Conservation (phyloP, 176 grass and related monocot genomes). For the Pontederia paniculata region DNA sequence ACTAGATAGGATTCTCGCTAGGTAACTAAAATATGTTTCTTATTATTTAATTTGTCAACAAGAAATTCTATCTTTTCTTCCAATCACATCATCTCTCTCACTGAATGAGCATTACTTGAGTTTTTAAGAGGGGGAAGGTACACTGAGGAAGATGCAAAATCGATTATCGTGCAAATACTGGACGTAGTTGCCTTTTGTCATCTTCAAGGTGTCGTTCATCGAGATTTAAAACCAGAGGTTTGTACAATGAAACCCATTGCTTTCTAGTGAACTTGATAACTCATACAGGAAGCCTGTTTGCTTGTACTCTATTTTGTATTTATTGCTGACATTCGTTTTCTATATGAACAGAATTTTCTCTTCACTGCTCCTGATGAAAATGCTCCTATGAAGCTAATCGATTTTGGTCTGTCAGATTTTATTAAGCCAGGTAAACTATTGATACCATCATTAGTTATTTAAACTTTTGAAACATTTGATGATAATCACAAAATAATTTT, state of each 20-base stretch:
- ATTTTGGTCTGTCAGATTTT: slow-evolving; percentile 98
- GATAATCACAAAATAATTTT: too few relatives aligned
- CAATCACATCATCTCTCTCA: slow-evolving; percentile 14
- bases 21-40: slow-evolving; percentile 32
- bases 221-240: slow-evolving; percentile 98
- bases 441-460: neutral
- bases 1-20: slow-evolving; percentile 95
- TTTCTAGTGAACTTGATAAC: neutral
- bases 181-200: slow-evolving; percentile 89
- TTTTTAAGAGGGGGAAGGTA: slow-evolving; percentile 80
- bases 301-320: slow-evolving; percentile 7
- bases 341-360: slow-evolving; percentile 82
- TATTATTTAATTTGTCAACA: slow-evolving; percentile 2
- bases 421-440: slow-evolving; percentile 75
- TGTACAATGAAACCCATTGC: slow-evolving; percentile 22
- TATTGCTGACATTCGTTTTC: slow-evolving; percentile 20
- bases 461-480: neutral
- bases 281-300: neutral
- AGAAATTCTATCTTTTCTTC: slow-evolving; percentile 4
- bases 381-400: slow-evolving; percentile 98
- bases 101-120: slow-evolving; percentile 4
- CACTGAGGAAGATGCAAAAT: slow-evolving; percentile 96
- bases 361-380: slow-evolving; percentile 82
- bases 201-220: slow-evolving; percentile 99
- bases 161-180: slow-evolving; percentile 90